Conservation (phyloP, 306 rosid genomes). For the Trichosanthes truncata region DNA sequence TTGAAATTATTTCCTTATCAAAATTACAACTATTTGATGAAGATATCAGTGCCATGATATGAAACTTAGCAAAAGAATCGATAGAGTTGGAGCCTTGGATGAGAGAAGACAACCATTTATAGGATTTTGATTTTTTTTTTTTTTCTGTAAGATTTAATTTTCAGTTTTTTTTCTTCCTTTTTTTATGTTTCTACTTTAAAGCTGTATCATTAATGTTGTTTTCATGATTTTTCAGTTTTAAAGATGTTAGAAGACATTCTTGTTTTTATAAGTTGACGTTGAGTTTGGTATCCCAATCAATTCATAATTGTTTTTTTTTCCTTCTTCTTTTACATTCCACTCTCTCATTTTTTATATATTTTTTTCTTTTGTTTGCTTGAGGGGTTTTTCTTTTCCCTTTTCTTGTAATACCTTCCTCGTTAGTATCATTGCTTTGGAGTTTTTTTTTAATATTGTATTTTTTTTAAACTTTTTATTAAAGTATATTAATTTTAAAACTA, state of each 20-base stretch:
- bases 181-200: neutral
- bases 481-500: too few species aligned
- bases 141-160: neutral
- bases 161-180: neutral
- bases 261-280: neutral
- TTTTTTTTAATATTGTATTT: too few species aligned
- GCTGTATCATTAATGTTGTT: neutral
- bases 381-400: neutral
- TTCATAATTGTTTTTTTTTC: neutral
- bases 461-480: too few species aligned
- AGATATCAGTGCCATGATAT: neutral
- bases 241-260: neutral
- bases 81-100: neutral
- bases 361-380: too few species aligned
- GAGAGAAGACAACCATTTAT: neutral
- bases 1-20: neutral
- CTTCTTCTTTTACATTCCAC: neutral
- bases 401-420: too few species aligned
- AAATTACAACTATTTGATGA: neutral
- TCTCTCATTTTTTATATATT: too few species aligned
- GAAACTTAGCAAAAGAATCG: neutral
- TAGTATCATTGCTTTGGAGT: too few species aligned
- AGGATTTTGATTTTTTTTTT: neutral
- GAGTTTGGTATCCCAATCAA: neutral
- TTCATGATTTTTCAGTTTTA: neutral